Percentiles rank a stretch among this genome's conserved stretches.
phyloP scores from a whole-genome alignment of 2,329 filamentous ascomycete genomes.

The Aspergillus sp. region DNA sequence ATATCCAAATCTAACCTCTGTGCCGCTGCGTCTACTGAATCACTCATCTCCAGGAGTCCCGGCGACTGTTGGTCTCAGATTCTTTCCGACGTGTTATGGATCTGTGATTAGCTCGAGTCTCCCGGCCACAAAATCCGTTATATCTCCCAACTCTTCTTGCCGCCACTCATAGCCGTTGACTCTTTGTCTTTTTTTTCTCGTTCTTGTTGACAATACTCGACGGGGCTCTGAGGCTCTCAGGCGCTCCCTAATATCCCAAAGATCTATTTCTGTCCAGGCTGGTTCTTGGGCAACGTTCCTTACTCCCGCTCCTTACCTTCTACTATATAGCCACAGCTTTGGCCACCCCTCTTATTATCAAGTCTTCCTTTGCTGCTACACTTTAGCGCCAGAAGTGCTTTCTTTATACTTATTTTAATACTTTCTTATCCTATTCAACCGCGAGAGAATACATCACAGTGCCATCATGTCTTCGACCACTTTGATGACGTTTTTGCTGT shows the following conservation, averaged over 20 bases:
- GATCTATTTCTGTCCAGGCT: slow-evolving; percentile 16
- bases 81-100: slow-evolving; percentile 13
- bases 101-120: slow-evolving; percentile 6
- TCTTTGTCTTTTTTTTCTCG: not conserved
- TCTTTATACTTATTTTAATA: not conserved
- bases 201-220: not conserved
- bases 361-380: slow-evolving; percentile 8
- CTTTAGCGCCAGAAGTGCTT: slow-evolving; percentile 1
- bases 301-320: slow-evolving; percentile 8
- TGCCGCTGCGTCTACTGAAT: slow-evolving; percentile 23
- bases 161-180: not conserved
- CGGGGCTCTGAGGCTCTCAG: not conserved
- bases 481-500: slow-evolving; percentile 39
- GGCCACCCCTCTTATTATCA: not conserved
- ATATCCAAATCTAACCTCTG: slow-evolving; percentile 18
- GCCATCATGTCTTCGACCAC: slow-evolving; percentile 34
- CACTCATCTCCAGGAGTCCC: slow-evolving; percentile 15
- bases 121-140: not conserved
- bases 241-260: slow-evolving; percentile 3
- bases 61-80: slow-evolving; percentile 12
- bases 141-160: not conserved
- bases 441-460: not conserved
- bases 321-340: slow-evolving; percentile 6
- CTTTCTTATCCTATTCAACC: not conserved
- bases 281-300: slow-evolving; percentile 15